Percentiles rank a stretch among this genome's conserved stretches.
Evolutionary conservation across 2,329 filamentous ascomycete genomes (phyloP).

Genomic region (Endothia cerciana): DNA sequence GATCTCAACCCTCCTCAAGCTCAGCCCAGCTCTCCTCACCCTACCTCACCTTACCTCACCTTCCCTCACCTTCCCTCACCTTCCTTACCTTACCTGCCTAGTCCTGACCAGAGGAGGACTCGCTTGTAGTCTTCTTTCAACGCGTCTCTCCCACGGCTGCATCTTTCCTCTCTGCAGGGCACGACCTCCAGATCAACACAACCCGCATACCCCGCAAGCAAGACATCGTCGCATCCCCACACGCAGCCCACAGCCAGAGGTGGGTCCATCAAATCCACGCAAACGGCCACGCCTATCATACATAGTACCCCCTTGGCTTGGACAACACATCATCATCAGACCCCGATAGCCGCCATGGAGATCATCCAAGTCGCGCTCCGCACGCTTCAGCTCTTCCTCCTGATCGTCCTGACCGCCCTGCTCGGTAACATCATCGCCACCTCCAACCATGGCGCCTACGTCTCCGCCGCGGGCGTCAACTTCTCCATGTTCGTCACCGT

Average conservation of each 20-base stretch:
- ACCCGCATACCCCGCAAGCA: not conserved
- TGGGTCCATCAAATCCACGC: constrained; percentile 18
- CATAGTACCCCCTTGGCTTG: constrained; percentile 1
- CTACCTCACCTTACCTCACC: too few species aligned
- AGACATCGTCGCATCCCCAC: not conserved
- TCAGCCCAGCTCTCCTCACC: not conserved
- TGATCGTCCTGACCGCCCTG: constrained; percentile 57
- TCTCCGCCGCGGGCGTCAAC: constrained; percentile 55
- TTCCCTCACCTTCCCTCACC: too few species aligned
- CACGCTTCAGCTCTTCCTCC: constrained; percentile 53
- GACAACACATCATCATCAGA: constrained; percentile 17
- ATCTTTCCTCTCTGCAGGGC: not conserved
- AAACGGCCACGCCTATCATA: constrained; percentile 6
- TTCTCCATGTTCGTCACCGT: constrained; percentile 72
- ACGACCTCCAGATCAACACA: not conserved
- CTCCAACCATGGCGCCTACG: constrained; percentile 49
- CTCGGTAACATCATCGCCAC: constrained; percentile 61
- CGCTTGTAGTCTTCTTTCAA: not conserved
- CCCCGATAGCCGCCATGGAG: constrained; percentile 38
- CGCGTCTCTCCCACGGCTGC: not conserved
- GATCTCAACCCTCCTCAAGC: not conserved
- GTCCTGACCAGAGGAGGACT: too few species aligned
- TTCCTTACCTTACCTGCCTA: too few species aligned
- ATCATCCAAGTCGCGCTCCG: constrained; percentile 53
- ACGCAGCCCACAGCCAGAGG: constrained; percentile 1